phyloP scores from a whole-genome alignment of 164 flowering plant species.

The Tetrastigma voinierianum region DNA sequence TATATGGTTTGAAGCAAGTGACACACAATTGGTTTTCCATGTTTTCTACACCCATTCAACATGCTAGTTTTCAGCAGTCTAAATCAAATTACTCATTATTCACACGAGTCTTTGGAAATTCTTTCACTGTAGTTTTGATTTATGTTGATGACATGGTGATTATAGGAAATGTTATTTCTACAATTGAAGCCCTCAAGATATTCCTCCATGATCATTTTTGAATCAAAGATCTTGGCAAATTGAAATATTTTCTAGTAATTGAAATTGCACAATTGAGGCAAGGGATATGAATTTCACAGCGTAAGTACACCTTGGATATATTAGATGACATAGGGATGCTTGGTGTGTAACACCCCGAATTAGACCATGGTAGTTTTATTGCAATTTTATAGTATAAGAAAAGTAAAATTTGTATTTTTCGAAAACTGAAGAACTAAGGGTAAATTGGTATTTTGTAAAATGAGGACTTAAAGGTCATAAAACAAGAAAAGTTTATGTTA shows the following conservation, averaged over 20 bases:
- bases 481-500: no score
- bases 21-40: constrained; percentile 3
- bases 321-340: constrained; percentile 8
- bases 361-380: no score
- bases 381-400: no score
- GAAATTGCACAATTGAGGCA: no score
- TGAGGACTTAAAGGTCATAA: no score
- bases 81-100: neutral
- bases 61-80: neutral
- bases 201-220: constrained; percentile 18
- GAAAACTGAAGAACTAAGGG: no score
- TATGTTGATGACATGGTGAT: constrained; percentile 4
- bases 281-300: constrained; percentile 9
- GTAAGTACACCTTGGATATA: constrained; percentile 13
- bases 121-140: neutral
- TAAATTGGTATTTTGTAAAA: no score
- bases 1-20: constrained; percentile 6
- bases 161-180: constrained; percentile 17
- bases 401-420: no score
- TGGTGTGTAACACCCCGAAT: no score
- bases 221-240: neutral
- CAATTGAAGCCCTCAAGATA: constrained; percentile 4
- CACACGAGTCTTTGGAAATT: neutral
- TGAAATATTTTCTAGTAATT: no score
- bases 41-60: neutral